Conservation (phyloP, 192 early-diverging fungal species). For the Backusella tuberculispora region DNA sequence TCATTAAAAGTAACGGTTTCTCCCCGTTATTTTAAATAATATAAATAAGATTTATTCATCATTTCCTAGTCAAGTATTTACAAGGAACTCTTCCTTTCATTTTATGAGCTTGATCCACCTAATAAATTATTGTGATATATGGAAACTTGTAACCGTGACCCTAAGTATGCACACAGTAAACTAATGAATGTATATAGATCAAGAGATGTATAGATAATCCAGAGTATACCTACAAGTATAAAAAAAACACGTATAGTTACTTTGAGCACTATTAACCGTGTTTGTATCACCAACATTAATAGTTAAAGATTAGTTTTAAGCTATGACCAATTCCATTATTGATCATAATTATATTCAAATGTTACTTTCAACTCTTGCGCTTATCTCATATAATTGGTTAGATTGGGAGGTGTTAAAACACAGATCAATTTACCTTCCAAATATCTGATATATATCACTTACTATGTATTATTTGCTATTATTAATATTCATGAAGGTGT, state of each 20-base stretch:
- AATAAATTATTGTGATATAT: too few relatives aligned
- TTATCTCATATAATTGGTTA: background rate
- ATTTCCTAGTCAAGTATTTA: too few relatives aligned
- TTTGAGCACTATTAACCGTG: background rate
- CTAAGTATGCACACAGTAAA: too few relatives aligned
- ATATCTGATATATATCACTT: background rate
- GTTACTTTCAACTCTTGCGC: background rate
- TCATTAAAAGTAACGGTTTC: background rate
- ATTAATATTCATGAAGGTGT: background rate
- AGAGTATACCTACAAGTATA: too few relatives aligned
- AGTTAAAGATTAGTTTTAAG: background rate
- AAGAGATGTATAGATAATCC: too few relatives aligned
- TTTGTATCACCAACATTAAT: background rate
- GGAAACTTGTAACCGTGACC: too few relatives aligned
- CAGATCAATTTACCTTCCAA: background rate
- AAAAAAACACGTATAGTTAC: background rate
- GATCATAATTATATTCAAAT: background rate
- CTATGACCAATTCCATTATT: slow-evolving; percentile 2
- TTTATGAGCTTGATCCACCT: too few relatives aligned
- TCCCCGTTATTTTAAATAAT: background rate
- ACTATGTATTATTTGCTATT: background rate
- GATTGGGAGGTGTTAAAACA: background rate
- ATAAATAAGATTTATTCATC: too few relatives aligned
- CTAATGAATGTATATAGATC: too few relatives aligned
- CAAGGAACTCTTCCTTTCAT: too few relatives aligned